Evolutionary conservation across 2,329 filamentous ascomycete genomes (phyloP).

Genomic region (Exophiala viscosa): DNA sequence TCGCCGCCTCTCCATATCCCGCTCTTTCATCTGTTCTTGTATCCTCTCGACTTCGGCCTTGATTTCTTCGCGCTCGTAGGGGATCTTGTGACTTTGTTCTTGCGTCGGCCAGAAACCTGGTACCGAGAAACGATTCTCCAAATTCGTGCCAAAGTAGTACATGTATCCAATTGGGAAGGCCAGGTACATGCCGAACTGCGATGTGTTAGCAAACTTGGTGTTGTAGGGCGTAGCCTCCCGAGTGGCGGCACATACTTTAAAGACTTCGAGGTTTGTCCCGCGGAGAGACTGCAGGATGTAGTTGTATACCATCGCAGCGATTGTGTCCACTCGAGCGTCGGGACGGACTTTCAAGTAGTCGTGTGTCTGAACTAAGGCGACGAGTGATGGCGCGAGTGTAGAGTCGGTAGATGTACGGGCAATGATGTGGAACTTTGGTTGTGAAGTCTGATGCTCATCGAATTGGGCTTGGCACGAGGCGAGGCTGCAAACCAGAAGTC

Average conservation of each 20-base stretch:
- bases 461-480: too few relatives aligned
- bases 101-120: constrained; percentile 88
- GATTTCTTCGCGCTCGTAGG: constrained; percentile 58
- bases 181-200: constrained; percentile 94
- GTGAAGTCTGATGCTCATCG: too few relatives aligned
- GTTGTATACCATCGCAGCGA: constrained; percentile 30
- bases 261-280: constrained; percentile 86
- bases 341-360: too few relatives aligned
- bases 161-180: constrained; percentile 98
- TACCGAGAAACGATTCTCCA: constrained; percentile 85
- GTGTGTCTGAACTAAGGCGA: too few relatives aligned
- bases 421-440: too few relatives aligned
- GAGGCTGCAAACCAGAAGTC: too few relatives aligned
- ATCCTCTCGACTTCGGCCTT: constrained; percentile 62
- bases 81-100: constrained; percentile 52
- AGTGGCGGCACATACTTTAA: constrained; percentile 65
- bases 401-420: too few relatives aligned
- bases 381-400: too few relatives aligned
- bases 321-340: too few relatives aligned
- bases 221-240: neutral
- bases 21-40: constrained; percentile 43
- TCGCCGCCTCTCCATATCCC: constrained; percentile 8
- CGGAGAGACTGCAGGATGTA: constrained; percentile 57
- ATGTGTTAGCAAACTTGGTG: neutral
- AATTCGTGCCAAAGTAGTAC: constrained; percentile 99